These are phyloP conservation scores for Lepidium sativum DNA, from an alignment of 345 rosid species.

Conservation along the genomic window DNA sequence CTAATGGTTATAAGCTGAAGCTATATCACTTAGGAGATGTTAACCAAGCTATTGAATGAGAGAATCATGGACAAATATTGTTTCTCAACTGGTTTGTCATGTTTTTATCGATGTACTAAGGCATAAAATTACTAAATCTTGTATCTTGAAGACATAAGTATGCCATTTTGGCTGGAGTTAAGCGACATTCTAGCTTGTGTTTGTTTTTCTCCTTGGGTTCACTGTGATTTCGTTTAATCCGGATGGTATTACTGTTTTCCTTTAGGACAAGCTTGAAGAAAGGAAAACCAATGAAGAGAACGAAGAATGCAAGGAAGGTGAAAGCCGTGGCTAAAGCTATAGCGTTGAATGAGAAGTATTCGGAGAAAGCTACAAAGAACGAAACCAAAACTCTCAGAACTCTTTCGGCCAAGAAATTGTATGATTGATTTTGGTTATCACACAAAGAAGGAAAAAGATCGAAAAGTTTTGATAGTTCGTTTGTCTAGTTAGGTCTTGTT, in stretches of 20 bases:
- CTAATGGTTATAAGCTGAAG: not conserved
- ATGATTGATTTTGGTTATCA: constrained; percentile 15
- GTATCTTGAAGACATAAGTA: not conserved
- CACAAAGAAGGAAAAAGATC: not conserved
- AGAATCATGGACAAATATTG: not conserved
- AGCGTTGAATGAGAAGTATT: constrained; percentile 24
- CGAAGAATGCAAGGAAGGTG: constrained; percentile 26
- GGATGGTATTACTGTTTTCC: not conserved
- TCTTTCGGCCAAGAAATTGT: constrained; percentile 29
- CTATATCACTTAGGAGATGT: not conserved
- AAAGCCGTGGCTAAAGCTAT: constrained; percentile 34
- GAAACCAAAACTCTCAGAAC: constrained; percentile 23
- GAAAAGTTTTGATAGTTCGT: not conserved
- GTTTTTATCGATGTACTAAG: not conserved
- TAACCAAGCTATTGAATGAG: not conserved
- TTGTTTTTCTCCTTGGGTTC: not conserved
- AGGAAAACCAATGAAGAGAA: constrained; percentile 63
- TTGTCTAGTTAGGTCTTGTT: not conserved
- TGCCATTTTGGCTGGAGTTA: not conserved
- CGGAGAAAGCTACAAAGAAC: constrained; percentile 26
- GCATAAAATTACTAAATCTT: not conserved
- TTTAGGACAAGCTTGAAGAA: constrained; percentile 40
- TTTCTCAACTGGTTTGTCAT: not conserved
- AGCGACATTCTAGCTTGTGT: not conserved
- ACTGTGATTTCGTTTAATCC: not conserved